Conservation (phyloP, 1,284 basidiomycete species). For the Tylopilus sp. region DNA sequence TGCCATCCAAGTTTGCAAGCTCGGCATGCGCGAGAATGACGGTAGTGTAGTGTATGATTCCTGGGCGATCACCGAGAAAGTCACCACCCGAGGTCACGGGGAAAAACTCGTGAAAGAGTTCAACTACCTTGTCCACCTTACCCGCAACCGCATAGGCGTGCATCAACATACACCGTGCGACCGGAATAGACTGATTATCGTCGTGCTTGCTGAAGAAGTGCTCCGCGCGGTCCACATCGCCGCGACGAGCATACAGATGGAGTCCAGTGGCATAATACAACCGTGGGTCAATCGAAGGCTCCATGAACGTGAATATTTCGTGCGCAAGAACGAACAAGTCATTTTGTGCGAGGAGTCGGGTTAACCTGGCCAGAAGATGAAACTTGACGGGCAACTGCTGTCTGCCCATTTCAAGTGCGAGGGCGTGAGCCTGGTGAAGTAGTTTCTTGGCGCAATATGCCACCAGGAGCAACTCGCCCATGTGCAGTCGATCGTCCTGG, state of each 20-base stretch:
- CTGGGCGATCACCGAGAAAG: slow-evolving; percentile 37
- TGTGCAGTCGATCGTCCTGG: slow-evolving; percentile 26
- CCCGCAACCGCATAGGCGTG: slow-evolving; percentile 51
- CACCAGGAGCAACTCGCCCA: slow-evolving; percentile 43
- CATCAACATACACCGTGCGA: slow-evolving; percentile 46
- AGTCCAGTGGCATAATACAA: slow-evolving; percentile 46
- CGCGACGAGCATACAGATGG: slow-evolving; percentile 49
- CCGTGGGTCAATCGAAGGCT: slow-evolving; percentile 18
- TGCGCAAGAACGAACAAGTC: slow-evolving; percentile 43
- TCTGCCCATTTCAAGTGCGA: slow-evolving; percentile 42
- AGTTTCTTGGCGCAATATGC: slow-evolving; percentile 34
- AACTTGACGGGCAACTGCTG: slow-evolving; percentile 34
- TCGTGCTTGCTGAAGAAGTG: slow-evolving; percentile 41
- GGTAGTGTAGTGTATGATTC: slow-evolving; percentile 49
- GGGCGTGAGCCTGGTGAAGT: slow-evolving; percentile 40
- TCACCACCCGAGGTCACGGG: slow-evolving; percentile 30
- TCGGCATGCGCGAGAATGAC: slow-evolving; percentile 57
- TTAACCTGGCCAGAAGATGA: slow-evolving; percentile 36
- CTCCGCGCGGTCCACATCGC: slow-evolving; percentile 44
- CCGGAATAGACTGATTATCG: slow-evolving; percentile 27
- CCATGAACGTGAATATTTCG: slow-evolving; percentile 37
- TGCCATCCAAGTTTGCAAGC: slow-evolving; percentile 46
- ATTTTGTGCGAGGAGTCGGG: slow-evolving; percentile 44
- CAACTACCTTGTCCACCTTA: slow-evolving; percentile 40
- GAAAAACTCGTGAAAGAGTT: slow-evolving; percentile 56